These are phyloP conservation scores for Saccharum spontaneum DNA, from an alignment of 176 grass and related monocot genomes.

Conservation along the genomic window DNA sequence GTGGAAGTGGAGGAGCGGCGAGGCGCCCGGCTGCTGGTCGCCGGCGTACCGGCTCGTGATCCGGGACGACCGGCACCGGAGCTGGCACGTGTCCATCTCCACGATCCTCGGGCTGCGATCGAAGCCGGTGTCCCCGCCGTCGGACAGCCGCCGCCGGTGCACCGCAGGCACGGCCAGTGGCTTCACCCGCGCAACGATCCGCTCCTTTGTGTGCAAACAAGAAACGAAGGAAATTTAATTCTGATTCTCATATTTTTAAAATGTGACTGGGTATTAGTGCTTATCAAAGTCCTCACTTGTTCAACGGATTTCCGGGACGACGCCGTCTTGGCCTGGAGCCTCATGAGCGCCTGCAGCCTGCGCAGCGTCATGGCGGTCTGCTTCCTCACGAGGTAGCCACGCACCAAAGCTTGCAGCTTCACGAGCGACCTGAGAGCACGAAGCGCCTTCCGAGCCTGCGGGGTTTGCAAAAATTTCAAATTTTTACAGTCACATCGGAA, in stretches of 20 bases:
- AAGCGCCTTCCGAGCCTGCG: conserved; percentile 85
- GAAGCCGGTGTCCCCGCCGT: conserved; percentile 38
- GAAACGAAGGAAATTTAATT: background rate
- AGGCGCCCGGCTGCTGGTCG: background rate
- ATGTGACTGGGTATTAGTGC: background rate
- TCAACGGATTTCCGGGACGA: conserved; percentile 45
- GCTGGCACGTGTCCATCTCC: conserved; percentile 85
- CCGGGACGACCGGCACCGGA: conserved; percentile 47
- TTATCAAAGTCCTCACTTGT: conserved; percentile 11
- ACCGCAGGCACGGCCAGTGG: background rate
- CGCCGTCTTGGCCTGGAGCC: conserved; percentile 50
- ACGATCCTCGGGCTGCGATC: conserved; percentile 79
- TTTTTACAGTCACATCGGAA: background rate
- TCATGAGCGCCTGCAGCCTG: conserved; percentile 70
- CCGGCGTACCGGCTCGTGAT: conserved; percentile 33
- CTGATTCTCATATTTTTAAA: background rate
- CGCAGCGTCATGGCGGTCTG: conserved; percentile 63
- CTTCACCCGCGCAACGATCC: conserved; percentile 5
- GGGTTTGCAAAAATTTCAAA: background rate
- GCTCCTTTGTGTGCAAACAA: conserved; percentile 36
- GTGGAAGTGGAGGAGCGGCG: conserved; percentile 38
- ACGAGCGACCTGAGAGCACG: conserved; percentile 81
- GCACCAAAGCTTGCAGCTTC: conserved; percentile 84
- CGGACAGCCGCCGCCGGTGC: conserved; percentile 56
- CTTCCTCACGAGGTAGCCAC: conserved; percentile 85